phyloP scores from a whole-genome alignment of 352 stramenopile genomes.

The Phytopythium sindhum region DNA sequence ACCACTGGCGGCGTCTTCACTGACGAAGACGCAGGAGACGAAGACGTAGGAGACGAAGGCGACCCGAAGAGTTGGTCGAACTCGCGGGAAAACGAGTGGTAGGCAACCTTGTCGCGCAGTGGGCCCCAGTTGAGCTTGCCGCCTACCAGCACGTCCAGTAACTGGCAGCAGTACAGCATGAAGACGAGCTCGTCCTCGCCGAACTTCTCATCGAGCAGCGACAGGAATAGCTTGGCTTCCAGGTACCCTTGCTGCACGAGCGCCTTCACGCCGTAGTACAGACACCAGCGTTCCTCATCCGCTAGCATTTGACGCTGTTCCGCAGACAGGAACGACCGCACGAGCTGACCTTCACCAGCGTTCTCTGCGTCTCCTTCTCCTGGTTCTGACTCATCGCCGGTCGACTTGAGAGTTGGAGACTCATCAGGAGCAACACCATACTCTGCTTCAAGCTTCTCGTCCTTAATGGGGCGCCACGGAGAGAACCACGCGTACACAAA shows the following conservation, averaged over 20 bases:
- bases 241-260: conserved; percentile 81
- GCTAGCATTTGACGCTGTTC: conserved; percentile 56
- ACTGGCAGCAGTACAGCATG: conserved; percentile 85
- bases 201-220: conserved; percentile 90
- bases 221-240: conserved; percentile 90
- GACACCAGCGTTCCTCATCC: conserved; percentile 89
- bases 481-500: conserved; percentile 94
- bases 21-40: neutral
- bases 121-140: conserved; percentile 60
- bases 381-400: conserved; percentile 10
- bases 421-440: conserved; percentile 8
- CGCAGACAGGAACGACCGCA: conserved; percentile 3
- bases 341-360: conserved; percentile 12
- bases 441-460: conserved; percentile 49
- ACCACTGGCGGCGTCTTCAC: conserved; percentile 15
- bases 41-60: neutral
- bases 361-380: conserved; percentile 5
- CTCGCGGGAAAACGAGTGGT: conserved; percentile 45
- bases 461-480: conserved; percentile 56
- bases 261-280: conserved; percentile 92
- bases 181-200: conserved; percentile 91
- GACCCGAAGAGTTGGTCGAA: conserved; percentile 34
- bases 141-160: conserved; percentile 68
- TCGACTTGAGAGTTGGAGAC: neutral
- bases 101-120: conserved; percentile 51